A percentile compares a stretch with the other conserved stretches of the same genome.
Evolutionary conservation across 1,284 basidiomycete species (phyloP).

Genomic region (Earliella scabrosa): DNA sequence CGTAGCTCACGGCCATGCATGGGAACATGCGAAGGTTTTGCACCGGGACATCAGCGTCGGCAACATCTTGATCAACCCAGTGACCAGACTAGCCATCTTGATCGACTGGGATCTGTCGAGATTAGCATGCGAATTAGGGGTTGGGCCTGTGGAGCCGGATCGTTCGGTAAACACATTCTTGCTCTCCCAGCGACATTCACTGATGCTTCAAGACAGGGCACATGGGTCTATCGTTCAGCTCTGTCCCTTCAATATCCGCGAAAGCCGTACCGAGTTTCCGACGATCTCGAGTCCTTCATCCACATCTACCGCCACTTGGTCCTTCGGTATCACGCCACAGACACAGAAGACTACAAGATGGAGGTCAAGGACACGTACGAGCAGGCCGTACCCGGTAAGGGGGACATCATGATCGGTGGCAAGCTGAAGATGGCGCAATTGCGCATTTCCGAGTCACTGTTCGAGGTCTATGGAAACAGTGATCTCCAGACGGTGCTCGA

Average conservation of each 20-base stretch:
- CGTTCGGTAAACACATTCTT: too few relatives aligned
- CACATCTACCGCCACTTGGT: too few relatives aligned
- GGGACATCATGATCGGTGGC: too few relatives aligned
- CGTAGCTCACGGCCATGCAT: constrained; percentile 18
- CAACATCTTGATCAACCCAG: constrained; percentile 16
- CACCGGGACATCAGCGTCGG: constrained; percentile 22
- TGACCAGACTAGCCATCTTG: neutral
- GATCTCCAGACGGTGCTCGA: too few relatives aligned
- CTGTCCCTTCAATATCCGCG: neutral
- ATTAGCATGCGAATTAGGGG: neutral
- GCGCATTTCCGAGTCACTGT: too few relatives aligned
- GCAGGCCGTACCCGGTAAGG: too few relatives aligned
- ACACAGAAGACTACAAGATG: too few relatives aligned
- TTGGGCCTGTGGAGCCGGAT: neutral
- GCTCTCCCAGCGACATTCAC: too few relatives aligned
- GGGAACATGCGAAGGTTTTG: constrained; percentile 14
- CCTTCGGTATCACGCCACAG: too few relatives aligned
- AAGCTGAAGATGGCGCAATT: too few relatives aligned
- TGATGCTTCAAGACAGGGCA: neutral
- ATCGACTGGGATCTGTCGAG: constrained; percentile 23
- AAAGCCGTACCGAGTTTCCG: neutral
- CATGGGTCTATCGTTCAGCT: neutral
- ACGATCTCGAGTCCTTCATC: neutral
- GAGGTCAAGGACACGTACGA: too few relatives aligned
- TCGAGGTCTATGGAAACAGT: too few relatives aligned